Evolutionary conservation across 768 basidiomycete genomes (phyloP), one percentile per base, ranked within the genome.

Genomic region (Tulasnella sp.): DNA sequence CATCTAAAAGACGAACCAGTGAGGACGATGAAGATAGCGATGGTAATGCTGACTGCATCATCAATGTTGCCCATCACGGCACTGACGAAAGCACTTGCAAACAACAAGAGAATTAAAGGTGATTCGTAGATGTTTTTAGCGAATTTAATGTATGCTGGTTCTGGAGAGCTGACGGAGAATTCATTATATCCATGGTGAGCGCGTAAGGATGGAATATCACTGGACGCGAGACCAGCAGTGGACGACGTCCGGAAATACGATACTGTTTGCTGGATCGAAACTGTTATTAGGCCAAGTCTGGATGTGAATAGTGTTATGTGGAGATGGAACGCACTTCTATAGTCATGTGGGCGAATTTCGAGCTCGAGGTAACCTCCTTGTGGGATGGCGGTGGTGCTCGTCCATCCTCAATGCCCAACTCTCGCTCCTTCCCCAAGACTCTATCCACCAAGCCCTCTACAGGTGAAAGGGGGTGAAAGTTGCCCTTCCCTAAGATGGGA

Each of bases 41-140:
- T 87, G 1, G 92, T 91, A 78, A 99, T 98, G 81, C 94, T 96
- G 79, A 96, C 84, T 6, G 97, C 96, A 81, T 99, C 96, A 81
- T 99, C 95, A 42, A 93, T 84, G 80, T 97, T 97, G n/a, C 97
- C 97, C 90, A 98, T 93, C 69, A 95, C 81, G 2, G 92, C 93
- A 81, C 94, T 96, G 52, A 98, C 89, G 22, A 88, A 85, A 0
- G 96, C 96, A 81, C 96, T 97, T 36, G 90, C 97, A 77, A 97
- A 91, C 42, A 99, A 85, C 2, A 99, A 86, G 31, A 99, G 85
- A 81, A 97, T 97, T 3, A 99, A 85, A 1, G 97, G 96, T 81
- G 90, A 94, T 84, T 98, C 96, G 83, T 96, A 97, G 71, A 99
- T 95, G 42, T 93, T 96, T 83, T 96, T 96, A 17, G 91, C 90